Evolutionary conservation across 169 alveolate species (phyloP), one percentile per base, ranked within the genome.

Genomic region (Plasmodium chabaudi): DNA sequence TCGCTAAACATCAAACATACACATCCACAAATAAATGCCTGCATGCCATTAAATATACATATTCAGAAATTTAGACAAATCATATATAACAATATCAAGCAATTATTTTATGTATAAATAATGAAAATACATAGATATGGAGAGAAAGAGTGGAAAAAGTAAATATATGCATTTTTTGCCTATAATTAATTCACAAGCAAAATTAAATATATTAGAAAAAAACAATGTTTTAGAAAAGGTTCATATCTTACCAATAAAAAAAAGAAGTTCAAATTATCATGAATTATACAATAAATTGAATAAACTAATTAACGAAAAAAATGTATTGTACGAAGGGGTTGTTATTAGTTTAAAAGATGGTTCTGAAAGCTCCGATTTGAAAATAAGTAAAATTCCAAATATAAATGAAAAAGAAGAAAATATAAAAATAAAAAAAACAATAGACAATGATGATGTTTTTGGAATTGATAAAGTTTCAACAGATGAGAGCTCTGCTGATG

Each of bases 181-280:
- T 44, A 51, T 27, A 21, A 19, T 64, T 12, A 77, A 77, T 77
- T 34, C 75, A 15, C 63, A 64, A 44, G 64, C 17, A 77, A 77
- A 77, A 64, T 65, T 63, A 53, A 53, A 47, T 64, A 63, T 61
- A 13, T 53, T 49, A 53, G 84, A 71, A 65, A 64, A 77, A 77
- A 63, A 63, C 23, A n/a, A 46, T 13, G 42, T 63, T 46, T 59
- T 77, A 27, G 88, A 77, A 53, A 77, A 77, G 15, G 79, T 77
- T 9, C 88, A 77, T 44, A 77, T 77, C 63, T 15, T 77, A 39
- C 88, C 88, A 12, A 77, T 77, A 63, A 64, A 64, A 49, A 77
- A 44, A 64, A 63, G 17, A 25, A 42, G 13, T 23, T 34, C 60
- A 17, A 77, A 77, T 51, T 42, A 44, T 27, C 59, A 23, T 25